Base-by-base conservation (phyloP, 371 early-diverging fungal species). In the Mucor indicus region DNA sequence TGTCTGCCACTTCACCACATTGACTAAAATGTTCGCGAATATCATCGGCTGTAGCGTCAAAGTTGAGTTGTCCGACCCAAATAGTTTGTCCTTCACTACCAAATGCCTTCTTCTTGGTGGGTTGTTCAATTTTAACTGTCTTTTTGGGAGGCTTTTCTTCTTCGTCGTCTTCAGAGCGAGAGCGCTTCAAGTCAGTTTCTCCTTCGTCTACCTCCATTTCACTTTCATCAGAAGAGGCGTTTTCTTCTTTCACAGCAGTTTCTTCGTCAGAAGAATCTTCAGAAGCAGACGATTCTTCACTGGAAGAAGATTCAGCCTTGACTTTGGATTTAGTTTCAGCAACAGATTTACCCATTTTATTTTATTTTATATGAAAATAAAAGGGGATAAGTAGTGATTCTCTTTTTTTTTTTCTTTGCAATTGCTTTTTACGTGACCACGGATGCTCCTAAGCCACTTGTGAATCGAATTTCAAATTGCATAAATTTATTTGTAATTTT, bases 301-400 rank as follows among this genome's bases (percentile, higher is more conserved):
- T 30, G 33, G 40, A 39, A 27, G 42, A 32, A 8, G 31, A 30
- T 6, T n/a, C 15, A 25, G 53, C 30, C 20, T 45, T 35, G 70
- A 96, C 96, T 57, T 98, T 97, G 41, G 96, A 80, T 68, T 96
- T 96, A 11, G 96, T 92, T 75, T 93, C 95, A 42, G 96, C 97
- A 33, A 91, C 88, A 66, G 93, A 92, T 48, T 91, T 86, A 55
- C 96, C 97, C 80, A 53, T 53, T 45, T 12, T 38, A 7, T 38
- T 10, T 20, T n/a, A n/a, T n/a, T n/a, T n/a, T n/a, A n/a, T n/a
- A n/a, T n/a, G n/a, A n/a, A n/a, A n/a, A n/a, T n/a, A n/a, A n/a
- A n/a, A n/a, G n/a, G n/a, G n/a, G n/a, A n/a, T n/a, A n/a, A n/a
- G n/a, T n/a, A n/a, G n/a, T n/a, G n/a, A n/a, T n/a, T n/a, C n/a